These are phyloP conservation scores for Pseudophaeomoniella oleicola DNA, from an alignment of 2,329 filamentous ascomycete species.

Conservation along the genomic window DNA sequence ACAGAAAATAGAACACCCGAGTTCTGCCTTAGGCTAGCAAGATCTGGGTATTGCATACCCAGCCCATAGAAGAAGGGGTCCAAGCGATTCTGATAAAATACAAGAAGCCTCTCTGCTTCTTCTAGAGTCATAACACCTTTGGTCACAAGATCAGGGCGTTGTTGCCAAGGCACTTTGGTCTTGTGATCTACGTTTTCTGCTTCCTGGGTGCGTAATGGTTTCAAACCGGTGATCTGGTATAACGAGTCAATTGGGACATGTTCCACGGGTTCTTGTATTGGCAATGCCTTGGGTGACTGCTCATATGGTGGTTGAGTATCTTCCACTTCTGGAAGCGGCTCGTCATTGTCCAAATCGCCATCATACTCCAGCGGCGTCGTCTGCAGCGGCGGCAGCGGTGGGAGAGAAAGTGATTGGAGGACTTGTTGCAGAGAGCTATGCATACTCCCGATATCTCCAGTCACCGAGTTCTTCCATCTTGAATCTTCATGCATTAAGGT, in stretches of 20 bases:
- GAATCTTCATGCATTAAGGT: conserved; percentile 33
- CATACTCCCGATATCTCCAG: conserved; percentile 15
- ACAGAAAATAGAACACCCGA: conserved; percentile 36
- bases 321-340: conserved; percentile 28
- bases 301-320: conserved; percentile 26
- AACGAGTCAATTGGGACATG: conserved; percentile 22
- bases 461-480: conserved; percentile 24
- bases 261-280: conserved; percentile 13
- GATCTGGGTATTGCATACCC: conserved; percentile 29
- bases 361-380: conserved; percentile 14
- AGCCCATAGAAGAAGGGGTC: conserved; percentile 35
- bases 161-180: conserved; percentile 21
- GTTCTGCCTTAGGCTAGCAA: conserved; percentile 30
- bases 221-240: conserved; percentile 19
- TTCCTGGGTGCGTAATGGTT: conserved; percentile 15
- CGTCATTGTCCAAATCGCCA: conserved; percentile 17
- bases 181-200: conserved; percentile 14
- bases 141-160: conserved; percentile 32
- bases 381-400: conserved; percentile 20
- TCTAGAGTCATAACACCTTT: conserved; percentile 28
- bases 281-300: conserved; percentile 17
- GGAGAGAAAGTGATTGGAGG: conserved; percentile 22
- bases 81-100: conserved; percentile 26
- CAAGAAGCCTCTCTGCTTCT: conserved; percentile 26
- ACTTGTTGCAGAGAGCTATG: conserved; percentile 18